These are phyloP conservation scores for Areca catechu DNA, from an alignment of 176 grass and related monocot genomes.

Conservation along the genomic window DNA sequence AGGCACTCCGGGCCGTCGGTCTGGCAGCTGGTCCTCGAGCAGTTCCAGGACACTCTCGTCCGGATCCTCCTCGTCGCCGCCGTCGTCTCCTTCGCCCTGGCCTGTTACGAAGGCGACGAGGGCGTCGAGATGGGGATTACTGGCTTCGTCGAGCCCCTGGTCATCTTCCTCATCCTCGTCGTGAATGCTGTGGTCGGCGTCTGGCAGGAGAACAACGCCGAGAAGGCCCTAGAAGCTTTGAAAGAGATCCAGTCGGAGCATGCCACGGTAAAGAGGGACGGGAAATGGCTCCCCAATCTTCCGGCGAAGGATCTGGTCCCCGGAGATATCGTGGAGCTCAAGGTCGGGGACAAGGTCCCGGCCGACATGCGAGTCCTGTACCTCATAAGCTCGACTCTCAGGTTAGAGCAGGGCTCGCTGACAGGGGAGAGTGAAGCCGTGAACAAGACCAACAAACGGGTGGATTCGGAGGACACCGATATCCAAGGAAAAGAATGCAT, in stretches of 20 bases:
- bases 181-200: constrained; percentile 27
- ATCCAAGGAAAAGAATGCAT: constrained; percentile 30
- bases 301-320: constrained; percentile 25
- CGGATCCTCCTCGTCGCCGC: constrained; percentile 30
- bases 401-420: constrained; percentile 24
- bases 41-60: constrained; percentile 29
- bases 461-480: constrained; percentile 14
- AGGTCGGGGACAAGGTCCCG: constrained; percentile 29
- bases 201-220: constrained; percentile 33
- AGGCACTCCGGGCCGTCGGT: constrained; percentile 18
- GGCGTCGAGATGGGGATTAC: not conserved
- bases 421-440: constrained; percentile 28
- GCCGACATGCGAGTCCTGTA: constrained; percentile 20
- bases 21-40: constrained; percentile 9
- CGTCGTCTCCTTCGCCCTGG: constrained; percentile 24
- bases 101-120: constrained; percentile 3
- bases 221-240: constrained; percentile 30
- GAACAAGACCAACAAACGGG: constrained; percentile 18
- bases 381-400: constrained; percentile 21
- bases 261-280: constrained; percentile 14
- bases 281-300: constrained; percentile 8
- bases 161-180: constrained; percentile 29
- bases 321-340: constrained; percentile 26
- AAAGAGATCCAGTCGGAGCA: constrained; percentile 34
- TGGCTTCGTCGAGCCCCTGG: constrained; percentile 26